phyloP scores from a whole-genome alignment of 768 basidiomycete species.

The Coprinopsis marcescibilis region DNA sequence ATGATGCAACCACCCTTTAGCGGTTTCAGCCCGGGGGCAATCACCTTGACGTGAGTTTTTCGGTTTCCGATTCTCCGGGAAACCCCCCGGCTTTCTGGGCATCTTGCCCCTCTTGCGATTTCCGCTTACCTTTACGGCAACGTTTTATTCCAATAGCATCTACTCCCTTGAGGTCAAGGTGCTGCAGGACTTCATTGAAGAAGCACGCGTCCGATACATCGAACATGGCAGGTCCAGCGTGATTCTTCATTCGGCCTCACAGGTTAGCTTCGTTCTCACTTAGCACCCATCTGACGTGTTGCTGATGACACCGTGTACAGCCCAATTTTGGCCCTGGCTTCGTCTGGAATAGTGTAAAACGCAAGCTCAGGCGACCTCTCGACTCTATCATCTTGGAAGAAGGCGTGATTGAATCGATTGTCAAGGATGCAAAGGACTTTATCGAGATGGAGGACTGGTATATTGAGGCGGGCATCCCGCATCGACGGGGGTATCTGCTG shows the following conservation, averaged over 20 bases:
- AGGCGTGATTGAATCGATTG: conserved; percentile 39
- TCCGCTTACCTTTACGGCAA: not conserved
- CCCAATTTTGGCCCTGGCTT: conserved; percentile 31
- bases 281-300: not conserved
- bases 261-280: conserved; percentile 16
- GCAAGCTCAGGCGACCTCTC: conserved; percentile 45
- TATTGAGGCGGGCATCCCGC: conserved; percentile 48
- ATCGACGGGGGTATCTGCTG: conserved; percentile 51
- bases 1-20: conserved; percentile 8
- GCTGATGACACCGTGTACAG: conserved; percentile 15
- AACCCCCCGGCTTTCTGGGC: not conserved
- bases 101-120: not conserved
- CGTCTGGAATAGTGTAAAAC: conserved; percentile 40
- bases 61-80: not conserved
- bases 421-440: conserved; percentile 50
- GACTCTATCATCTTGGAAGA: conserved; percentile 47
- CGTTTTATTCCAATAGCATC: conserved; percentile 26
- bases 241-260: conserved; percentile 28
- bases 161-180: conserved; percentile 34
- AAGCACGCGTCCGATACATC: conserved; percentile 28
- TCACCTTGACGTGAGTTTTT: conserved; percentile 25
- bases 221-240: conserved; percentile 31
- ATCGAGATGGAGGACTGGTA: conserved; percentile 54
- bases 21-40: conserved; percentile 12
- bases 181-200: conserved; percentile 30